A percentile compares a stretch with the other conserved stretches of the same genome.
Evolutionary conservation across 2,329 filamentous ascomycete species (phyloP).

Genomic region (Diaporthe caulivora): DNA sequence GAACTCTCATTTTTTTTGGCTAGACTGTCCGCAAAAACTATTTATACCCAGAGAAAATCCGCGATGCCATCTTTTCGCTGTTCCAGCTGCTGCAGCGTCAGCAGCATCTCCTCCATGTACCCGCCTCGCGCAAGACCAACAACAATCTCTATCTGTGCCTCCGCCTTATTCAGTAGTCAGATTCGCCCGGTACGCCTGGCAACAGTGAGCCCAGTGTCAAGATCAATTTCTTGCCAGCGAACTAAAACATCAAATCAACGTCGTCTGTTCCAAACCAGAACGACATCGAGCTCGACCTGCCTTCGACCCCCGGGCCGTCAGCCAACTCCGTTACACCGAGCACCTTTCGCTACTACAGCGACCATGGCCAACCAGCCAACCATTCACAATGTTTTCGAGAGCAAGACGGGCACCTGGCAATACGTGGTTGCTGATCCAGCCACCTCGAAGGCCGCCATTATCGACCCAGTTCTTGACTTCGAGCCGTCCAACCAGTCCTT

Average conservation of each 20-base stretch:
- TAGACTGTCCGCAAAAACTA: not conserved
- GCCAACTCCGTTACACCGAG: not conserved
- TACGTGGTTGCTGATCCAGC: constrained; percentile 69
- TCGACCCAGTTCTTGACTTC: constrained; percentile 73
- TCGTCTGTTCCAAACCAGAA: not conserved
- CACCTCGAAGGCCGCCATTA: constrained; percentile 64
- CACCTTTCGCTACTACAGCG: not conserved
- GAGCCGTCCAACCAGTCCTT: constrained; percentile 57
- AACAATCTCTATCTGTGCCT: not conserved
- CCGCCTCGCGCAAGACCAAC: not conserved
- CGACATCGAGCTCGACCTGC: not conserved
- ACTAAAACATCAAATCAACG: not conserved
- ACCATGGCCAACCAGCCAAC: constrained; percentile 46
- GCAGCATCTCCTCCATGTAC: not conserved
- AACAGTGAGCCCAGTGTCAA: not conserved
- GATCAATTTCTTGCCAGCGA: not conserved
- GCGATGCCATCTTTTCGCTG: not conserved
- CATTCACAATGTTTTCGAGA: constrained; percentile 55
- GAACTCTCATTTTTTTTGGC: not conserved
- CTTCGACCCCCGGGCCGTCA: not conserved
- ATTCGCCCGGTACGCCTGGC: not conserved
- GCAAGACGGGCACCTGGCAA: constrained; percentile 67
- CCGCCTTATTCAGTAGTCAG: not conserved
- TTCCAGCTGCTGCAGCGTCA: not conserved
- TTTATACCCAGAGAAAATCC: constrained; percentile 9